Evolutionary conservation across 2,329 filamentous ascomycete genomes (phyloP).

Genomic region (Stemphylium beticola): DNA sequence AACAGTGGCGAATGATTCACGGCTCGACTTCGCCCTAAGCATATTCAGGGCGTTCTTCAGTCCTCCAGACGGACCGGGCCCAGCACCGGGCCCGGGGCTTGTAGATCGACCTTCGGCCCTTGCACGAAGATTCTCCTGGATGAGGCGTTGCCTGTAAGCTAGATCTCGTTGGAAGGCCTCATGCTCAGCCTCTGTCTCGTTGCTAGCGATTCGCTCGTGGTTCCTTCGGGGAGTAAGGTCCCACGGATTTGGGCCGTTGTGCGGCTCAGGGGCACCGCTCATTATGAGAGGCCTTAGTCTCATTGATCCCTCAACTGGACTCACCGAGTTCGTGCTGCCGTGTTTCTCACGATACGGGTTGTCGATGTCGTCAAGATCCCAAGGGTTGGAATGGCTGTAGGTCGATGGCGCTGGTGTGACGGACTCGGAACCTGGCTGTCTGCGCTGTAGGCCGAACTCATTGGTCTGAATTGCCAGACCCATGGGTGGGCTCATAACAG

Average conservation of each 20-base stretch:
- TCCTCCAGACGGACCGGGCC: conserved; percentile 39
- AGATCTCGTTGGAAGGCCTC: conserved; percentile 78
- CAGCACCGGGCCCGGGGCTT: conserved; percentile 45
- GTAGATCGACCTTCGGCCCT: conserved; percentile 62
- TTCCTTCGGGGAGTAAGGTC: conserved; percentile 56
- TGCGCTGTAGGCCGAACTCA: conserved; percentile 37
- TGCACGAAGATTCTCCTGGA: conserved; percentile 75
- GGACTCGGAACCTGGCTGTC: conserved; percentile 41
- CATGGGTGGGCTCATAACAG: conserved; percentile 53
- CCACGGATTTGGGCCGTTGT: conserved; percentile 45
- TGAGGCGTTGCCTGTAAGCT: conserved; percentile 71
- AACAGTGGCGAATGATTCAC: conserved; percentile 65
- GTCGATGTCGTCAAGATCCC: conserved; percentile 60
- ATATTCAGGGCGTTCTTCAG: conserved; percentile 67
- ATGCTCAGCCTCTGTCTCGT: conserved; percentile 61
- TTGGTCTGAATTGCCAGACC: conserved; percentile 46
- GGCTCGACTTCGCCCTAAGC: conserved; percentile 70
- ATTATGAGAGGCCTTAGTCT: conserved; percentile 13
- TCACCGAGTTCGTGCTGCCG: conserved; percentile 45
- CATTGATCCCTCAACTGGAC: conserved; percentile 38
- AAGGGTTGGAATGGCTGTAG: conserved; percentile 61
- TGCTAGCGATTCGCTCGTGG: conserved; percentile 58
- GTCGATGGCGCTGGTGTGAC: conserved; percentile 55
- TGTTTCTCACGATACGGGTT: conserved; percentile 47
- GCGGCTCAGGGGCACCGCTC: conserved; percentile 16